These are phyloP conservation scores for Talaromyces verruculosus DNA, from an alignment of 2,329 filamentous ascomycete species.

Conservation along the genomic window DNA sequence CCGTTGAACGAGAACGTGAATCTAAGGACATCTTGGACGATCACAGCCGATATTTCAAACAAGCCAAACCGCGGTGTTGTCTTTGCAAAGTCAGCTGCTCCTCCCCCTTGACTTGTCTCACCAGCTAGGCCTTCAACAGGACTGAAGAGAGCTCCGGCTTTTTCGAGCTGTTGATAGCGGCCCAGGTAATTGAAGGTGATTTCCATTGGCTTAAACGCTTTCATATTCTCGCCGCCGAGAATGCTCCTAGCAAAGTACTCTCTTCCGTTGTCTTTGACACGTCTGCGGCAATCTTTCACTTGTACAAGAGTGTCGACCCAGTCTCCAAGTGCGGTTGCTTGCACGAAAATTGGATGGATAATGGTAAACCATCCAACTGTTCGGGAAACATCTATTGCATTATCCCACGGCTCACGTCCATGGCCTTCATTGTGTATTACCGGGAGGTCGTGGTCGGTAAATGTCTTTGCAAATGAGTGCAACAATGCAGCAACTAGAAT, in stretches of 20 bases:
- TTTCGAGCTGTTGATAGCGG: constrained; percentile 45
- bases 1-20: constrained; percentile 55
- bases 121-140: constrained; percentile 48
- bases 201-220: constrained; percentile 39
- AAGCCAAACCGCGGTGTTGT: constrained; percentile 50
- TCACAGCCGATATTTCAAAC: constrained; percentile 55
- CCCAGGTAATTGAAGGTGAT: constrained; percentile 46
- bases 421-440: constrained; percentile 52
- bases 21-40: constrained; percentile 48
- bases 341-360: constrained; percentile 46
- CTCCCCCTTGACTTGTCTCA: constrained; percentile 47
- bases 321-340: constrained; percentile 28
- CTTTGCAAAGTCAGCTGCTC: constrained; percentile 47
- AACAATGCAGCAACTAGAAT: constrained; percentile 40
- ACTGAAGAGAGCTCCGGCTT: constrained; percentile 46
- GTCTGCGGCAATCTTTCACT: constrained; percentile 42
- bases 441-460: constrained; percentile 42
- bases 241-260: constrained; percentile 40
- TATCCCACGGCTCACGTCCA: constrained; percentile 49
- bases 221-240: constrained; percentile 32
- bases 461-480: constrained; percentile 47
- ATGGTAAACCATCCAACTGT: constrained; percentile 56
- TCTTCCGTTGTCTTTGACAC: constrained; percentile 40
- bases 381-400: constrained; percentile 49
- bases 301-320: constrained; percentile 35